These are phyloP conservation scores for Pyrenochaeta sp. DNA, from an alignment of 2,329 filamentous ascomycete genomes.

Conservation along the genomic window DNA sequence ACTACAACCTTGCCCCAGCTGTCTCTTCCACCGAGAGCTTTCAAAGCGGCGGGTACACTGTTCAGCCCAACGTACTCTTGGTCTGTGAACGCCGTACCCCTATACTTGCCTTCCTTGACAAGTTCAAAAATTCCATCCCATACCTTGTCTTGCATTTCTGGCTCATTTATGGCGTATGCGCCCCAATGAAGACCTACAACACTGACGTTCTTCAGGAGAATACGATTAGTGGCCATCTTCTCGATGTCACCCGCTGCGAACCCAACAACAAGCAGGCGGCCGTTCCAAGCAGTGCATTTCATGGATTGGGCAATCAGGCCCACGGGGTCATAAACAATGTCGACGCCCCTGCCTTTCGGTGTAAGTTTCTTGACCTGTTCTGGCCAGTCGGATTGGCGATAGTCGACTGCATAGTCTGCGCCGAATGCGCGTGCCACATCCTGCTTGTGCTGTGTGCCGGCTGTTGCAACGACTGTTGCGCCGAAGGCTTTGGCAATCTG, in stretches of 20 bases:
- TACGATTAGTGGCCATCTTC: conserved; percentile 90
- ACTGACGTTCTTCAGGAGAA: conserved; percentile 90
- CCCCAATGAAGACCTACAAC: conserved; percentile 94
- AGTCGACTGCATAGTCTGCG: conserved; percentile 84
- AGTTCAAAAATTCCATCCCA: conserved; percentile 85
- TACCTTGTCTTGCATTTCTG: conserved; percentile 71
- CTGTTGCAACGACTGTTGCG: conserved; percentile 91
- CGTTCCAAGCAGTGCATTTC: conserved; percentile 95
- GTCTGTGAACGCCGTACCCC: conserved; percentile 82
- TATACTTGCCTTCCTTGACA: conserved; percentile 79
- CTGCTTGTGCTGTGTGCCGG: conserved; percentile 80
- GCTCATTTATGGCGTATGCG: conserved; percentile 77
- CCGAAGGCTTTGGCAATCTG: conserved; percentile 93
- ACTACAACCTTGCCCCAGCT: conserved; percentile 98
- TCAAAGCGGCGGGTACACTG: conserved; percentile 75
- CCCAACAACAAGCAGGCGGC: conserved; percentile 83
- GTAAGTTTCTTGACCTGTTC: conserved; percentile 78
- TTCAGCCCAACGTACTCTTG: conserved; percentile 84
- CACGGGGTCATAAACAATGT: conserved; percentile 95
- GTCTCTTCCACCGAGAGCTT: conserved; percentile 77
- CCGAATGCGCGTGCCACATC: conserved; percentile 81
- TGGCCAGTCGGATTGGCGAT: conserved; percentile 69
- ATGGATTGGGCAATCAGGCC: conserved; percentile 86
- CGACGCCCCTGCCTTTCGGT: conserved; percentile 75
- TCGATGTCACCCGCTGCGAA: conserved; percentile 89